A percentile compares a stretch with the other conserved stretches of the same genome.
Conservation (phyloP, 768 basidiomycete species). For the Pleurotus tuber-regium region DNA sequence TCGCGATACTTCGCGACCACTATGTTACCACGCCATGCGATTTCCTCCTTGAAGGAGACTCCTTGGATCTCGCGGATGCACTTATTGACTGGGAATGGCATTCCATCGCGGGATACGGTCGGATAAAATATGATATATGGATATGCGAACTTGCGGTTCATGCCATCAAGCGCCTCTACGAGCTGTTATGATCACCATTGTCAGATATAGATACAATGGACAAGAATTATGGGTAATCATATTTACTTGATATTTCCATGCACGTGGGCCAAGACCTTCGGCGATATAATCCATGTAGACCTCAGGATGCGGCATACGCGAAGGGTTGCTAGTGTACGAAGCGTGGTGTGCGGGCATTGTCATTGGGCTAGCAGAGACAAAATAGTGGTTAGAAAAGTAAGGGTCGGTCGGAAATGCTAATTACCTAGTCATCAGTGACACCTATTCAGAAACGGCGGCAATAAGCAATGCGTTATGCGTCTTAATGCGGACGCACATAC, state of each 20-base stretch:
- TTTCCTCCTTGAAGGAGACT: slow-evolving; percentile 51
- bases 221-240: slow-evolving; percentile 12
- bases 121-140: slow-evolving; percentile 86
- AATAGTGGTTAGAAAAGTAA: slow-evolving; percentile 11
- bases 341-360: slow-evolving; percentile 41
- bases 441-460: neutral
- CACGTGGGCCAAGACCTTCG: slow-evolving; percentile 62
- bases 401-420: slow-evolving; percentile 11
- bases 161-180: slow-evolving; percentile 73
- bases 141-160: slow-evolving; percentile 74
- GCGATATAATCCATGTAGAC: slow-evolving; percentile 82
- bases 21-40: slow-evolving; percentile 80
- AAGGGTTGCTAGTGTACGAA: slow-evolving; percentile 41
- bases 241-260: slow-evolving; percentile 72
- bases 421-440: slow-evolving; percentile 69
- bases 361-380: slow-evolving; percentile 34
- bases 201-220: slow-evolving; percentile 18
- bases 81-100: slow-evolving; percentile 81
- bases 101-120: slow-evolving; percentile 69
- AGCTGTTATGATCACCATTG: slow-evolving; percentile 37
- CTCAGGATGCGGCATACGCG: slow-evolving; percentile 80
- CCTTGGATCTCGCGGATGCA: slow-evolving; percentile 75
- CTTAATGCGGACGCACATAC: slow-evolving; percentile 27
- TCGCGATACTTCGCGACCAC: slow-evolving; percentile 70
- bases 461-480: neutral